phyloP scores from a whole-genome alignment of 2,329 filamentous ascomycete species.

The Rhexocercosporidium sp. region DNA sequence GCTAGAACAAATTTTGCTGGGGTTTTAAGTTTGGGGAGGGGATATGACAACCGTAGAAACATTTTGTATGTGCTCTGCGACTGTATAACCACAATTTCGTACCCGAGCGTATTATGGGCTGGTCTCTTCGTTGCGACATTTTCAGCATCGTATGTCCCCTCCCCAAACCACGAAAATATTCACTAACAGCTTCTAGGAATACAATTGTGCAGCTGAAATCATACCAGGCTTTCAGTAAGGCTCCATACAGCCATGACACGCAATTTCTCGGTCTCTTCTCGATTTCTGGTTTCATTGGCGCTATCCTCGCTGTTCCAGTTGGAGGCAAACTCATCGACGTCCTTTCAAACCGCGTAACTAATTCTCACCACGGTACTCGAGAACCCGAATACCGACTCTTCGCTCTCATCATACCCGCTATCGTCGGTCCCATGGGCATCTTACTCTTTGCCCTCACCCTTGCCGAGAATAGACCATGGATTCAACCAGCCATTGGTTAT shows the following conservation, averaged over 20 bases:
- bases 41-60: conserved; percentile 17
- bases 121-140: background rate
- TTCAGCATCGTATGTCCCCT: background rate
- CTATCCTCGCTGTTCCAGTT: conserved; percentile 18
- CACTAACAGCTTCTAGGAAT: conserved; percentile 12
- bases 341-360: conserved; percentile 31
- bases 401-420: conserved; percentile 35
- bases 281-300: conserved; percentile 21
- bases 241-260: conserved; percentile 14
- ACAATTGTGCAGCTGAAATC: conserved; percentile 15
- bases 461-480: conserved; percentile 25
- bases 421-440: conserved; percentile 39
- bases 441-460: conserved; percentile 39
- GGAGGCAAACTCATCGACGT: conserved; percentile 41
- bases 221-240: background rate
- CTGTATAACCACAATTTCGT: background rate
- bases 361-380: conserved; percentile 16
- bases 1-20: conserved; percentile 16
- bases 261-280: conserved; percentile 14
- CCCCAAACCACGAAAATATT: background rate
- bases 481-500: conserved; percentile 32
- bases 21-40: conserved; percentile 14
- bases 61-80: conserved; percentile 10
- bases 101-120: background rate
- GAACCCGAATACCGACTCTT: conserved; percentile 37